Percentiles rank a stretch among this genome's conserved stretches.
Evolutionary conservation across 2,329 filamentous ascomycete species (phyloP).

Genomic region (Diplodia intermedia): DNA sequence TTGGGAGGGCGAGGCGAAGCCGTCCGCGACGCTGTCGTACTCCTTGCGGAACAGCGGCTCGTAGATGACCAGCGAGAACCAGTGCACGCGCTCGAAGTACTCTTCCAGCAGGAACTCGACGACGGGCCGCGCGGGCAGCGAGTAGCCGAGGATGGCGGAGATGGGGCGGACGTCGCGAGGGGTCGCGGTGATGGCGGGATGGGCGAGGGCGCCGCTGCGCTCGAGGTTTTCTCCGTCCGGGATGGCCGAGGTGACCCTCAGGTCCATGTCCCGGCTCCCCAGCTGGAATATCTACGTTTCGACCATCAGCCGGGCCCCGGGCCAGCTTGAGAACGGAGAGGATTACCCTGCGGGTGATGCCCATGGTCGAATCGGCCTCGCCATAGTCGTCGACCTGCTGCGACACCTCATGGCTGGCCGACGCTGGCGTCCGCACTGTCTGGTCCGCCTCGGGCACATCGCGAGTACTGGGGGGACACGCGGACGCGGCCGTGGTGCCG

Average conservation of each 20-base stretch:
- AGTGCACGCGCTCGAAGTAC: constrained; percentile 54
- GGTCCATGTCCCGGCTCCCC: constrained; percentile 40
- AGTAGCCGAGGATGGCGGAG: constrained; percentile 40
- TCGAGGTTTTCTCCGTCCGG: constrained; percentile 41
- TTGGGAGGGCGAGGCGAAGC: constrained; percentile 45
- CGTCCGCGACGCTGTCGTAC: constrained; percentile 45
- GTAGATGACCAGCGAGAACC: constrained; percentile 55
- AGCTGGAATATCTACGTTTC: constrained; percentile 39
- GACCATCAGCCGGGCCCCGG: neutral
- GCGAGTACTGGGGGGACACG: neutral
- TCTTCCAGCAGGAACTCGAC: constrained; percentile 48
- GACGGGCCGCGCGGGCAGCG: constrained; percentile 42
- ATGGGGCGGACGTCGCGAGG: constrained; percentile 38
- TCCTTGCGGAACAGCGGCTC: constrained; percentile 50
- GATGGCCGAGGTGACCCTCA: constrained; percentile 46
- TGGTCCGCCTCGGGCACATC: neutral
- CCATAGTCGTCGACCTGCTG: constrained; percentile 34
- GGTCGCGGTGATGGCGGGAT: too few relatives aligned
- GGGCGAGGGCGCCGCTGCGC: constrained; percentile 9
- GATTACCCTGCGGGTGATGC: constrained; percentile 41
- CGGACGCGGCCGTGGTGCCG: neutral
- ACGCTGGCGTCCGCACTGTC: neutral
- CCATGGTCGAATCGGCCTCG: constrained; percentile 47
- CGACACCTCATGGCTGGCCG: neutral
- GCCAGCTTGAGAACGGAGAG: neutral